Evolutionary conservation across 139 green algal genomes (phyloP), one percentile per base, ranked within the genome.

Genomic region (Chlamydomonas sphaeroides): DNA sequence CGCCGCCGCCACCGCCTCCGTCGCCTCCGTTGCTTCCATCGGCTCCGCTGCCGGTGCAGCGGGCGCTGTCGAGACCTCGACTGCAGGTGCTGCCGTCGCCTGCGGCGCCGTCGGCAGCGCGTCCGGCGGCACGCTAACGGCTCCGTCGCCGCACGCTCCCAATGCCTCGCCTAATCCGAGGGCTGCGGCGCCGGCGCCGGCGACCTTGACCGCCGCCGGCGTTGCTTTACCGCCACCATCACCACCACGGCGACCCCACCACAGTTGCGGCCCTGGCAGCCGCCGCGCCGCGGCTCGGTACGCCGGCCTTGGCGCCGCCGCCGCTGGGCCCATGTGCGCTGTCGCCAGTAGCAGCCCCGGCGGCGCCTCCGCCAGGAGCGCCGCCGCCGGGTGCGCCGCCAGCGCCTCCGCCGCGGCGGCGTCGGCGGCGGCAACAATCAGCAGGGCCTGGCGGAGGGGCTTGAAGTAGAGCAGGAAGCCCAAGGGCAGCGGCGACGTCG

Each of bases 261-360:
- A 82, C 30, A 93, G 53, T 76, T 92, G 85, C 45, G 85, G 68
- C 28, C 80, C 83, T 28, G 87, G 79, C 66, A 92, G 74, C n/a
- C 63, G 56, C n/a, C 59, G 53, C 11, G 62, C 42, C 86, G 82
- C 86, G 0, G 5, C 8, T 2, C 61, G 68, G 59, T 90, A 87
- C 23, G 45, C 25, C 3, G 35, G 7, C 2, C 39, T 74, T 48
- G 38, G 59, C 28, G 70, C 68, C 41, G 89, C 45, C 6, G 36
- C 32, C n/a, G 68, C 25, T 6, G 74, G 3, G 21, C 33, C 78
- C 65, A 92, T 28, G 69, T 93, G 88, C 39, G 82, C 56, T 20
- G 88, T 66, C 8, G 68, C 67, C 28, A 85, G 41, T 57, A 91
- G n/a, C 48, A 53, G 77, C 48, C 49, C 65, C 65, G 77, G 35